phyloP scores from a whole-genome alignment of 345 rosid species.

The Citrus unshiu region DNA sequence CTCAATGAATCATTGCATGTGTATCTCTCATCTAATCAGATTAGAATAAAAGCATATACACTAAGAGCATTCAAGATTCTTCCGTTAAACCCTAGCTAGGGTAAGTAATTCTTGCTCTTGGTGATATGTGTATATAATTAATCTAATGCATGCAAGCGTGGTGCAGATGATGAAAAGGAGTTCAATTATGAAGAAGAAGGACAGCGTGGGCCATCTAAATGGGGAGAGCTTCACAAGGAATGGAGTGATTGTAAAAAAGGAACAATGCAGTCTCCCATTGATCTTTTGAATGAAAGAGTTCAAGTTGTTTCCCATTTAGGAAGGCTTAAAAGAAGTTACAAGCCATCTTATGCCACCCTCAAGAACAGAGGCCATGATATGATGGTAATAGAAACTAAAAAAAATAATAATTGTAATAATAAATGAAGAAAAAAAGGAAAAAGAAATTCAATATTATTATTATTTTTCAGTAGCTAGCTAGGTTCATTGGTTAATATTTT shows the following conservation, averaged over 20 bases:
- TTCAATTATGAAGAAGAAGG: constrained; percentile 40
- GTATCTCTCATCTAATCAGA: neutral
- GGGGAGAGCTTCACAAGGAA: constrained; percentile 67
- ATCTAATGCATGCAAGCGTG: neutral
- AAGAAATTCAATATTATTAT: neutral
- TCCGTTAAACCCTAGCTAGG: neutral
- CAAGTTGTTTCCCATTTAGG: constrained; percentile 43
- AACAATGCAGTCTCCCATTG: constrained; percentile 82
- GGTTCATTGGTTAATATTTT: neutral
- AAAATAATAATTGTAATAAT: no score
- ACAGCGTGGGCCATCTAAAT: constrained; percentile 49
- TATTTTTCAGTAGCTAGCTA: no score
- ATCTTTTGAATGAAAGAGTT: constrained; percentile 54
- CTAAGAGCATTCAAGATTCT: neutral
- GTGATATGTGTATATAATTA: neutral
- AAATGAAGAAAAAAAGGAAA: neutral
- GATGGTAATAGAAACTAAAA: constrained; percentile 37
- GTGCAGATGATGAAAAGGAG: constrained; percentile 63
- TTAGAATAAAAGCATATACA: no score
- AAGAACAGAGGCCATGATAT: constrained; percentile 86
- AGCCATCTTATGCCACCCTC: constrained; percentile 51
- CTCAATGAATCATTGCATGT: no score
- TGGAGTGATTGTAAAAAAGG: constrained; percentile 68
- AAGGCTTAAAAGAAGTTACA: constrained; percentile 47
- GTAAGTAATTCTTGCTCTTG: neutral